phyloP scores from a whole-genome alignment of 805 yeast species.

The Candida nonsorbophila region DNA sequence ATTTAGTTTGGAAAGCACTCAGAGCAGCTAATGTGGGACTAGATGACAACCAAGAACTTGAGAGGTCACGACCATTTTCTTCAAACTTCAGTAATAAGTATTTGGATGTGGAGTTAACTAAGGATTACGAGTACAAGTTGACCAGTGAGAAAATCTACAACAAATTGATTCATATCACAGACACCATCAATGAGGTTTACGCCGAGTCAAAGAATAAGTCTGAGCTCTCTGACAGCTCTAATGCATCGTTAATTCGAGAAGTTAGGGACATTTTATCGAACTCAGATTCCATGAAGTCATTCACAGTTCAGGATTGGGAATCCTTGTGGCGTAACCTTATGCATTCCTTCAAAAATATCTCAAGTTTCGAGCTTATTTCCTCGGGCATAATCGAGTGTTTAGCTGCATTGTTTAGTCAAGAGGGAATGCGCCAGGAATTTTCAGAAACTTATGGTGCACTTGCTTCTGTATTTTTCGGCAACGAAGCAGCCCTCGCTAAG shows the following conservation, averaged over 20 bases:
- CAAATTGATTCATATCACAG: slow-evolving; percentile 11
- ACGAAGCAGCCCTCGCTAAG: slow-evolving; percentile 21
- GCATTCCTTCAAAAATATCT: slow-evolving; percentile 29
- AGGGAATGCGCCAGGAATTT: too few species aligned
- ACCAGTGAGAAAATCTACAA: slow-evolving; percentile 11
- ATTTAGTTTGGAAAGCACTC: slow-evolving; percentile 17
- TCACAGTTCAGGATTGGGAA: slow-evolving; percentile 34
- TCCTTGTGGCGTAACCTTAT: too few species aligned
- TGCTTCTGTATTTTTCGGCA: slow-evolving; percentile 28
- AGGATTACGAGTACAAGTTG: slow-evolving; percentile 17
- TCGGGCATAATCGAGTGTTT: slow-evolving; percentile 57
- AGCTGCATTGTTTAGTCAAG: slow-evolving; percentile 23
- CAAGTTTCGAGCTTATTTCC: slow-evolving; percentile 71
- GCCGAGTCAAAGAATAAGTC: too few species aligned
- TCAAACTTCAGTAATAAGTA: slow-evolving; percentile 17
- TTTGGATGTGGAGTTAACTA: slow-evolving; percentile 25
- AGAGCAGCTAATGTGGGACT: slow-evolving; percentile 3
- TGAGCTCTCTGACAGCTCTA: too few species aligned
- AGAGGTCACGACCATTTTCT: slow-evolving; percentile 8
- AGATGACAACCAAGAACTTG: slow-evolving; percentile 10
- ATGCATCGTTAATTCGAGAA: too few species aligned
- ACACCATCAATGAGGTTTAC: slow-evolving; percentile 23
- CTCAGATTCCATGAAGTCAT: neutral
- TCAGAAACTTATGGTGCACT: slow-evolving; percentile 41
- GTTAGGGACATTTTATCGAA: too few species aligned